Evolutionary conservation across 345 rosid species (phyloP).

Genomic region (Citrus inodora): DNA sequence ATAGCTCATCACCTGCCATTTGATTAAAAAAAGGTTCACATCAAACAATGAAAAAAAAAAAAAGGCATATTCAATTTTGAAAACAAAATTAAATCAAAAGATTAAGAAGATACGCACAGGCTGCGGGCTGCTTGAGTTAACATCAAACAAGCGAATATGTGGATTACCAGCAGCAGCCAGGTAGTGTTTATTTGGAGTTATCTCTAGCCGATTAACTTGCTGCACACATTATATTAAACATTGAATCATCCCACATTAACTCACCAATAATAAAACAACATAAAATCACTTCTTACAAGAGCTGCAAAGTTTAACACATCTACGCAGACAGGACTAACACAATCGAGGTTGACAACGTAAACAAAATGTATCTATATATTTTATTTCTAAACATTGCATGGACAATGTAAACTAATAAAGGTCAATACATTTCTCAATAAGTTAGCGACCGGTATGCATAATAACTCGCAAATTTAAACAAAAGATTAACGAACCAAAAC

Average conservation of each 20-base stretch:
- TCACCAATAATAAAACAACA: not conserved
- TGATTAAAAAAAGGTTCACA: not conserved
- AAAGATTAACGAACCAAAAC: not conserved
- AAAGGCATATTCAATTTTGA: not conserved
- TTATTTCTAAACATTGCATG: not conserved
- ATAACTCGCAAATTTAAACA: not conserved
- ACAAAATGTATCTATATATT: not conserved
- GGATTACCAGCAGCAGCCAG: slow-evolving; percentile 97
- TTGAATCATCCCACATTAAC: not conserved
- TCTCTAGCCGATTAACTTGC: slow-evolving; percentile 96
- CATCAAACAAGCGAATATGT: slow-evolving; percentile 82
- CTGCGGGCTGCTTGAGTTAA: slow-evolving; percentile 70
- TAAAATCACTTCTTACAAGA: not conserved
- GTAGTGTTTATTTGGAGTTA: slow-evolving; percentile 79
- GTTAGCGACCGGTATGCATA: not conserved
- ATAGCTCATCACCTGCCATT: slow-evolving; percentile 70
- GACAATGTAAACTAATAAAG: not conserved
- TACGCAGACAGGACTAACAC: not conserved
- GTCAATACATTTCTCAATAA: not conserved
- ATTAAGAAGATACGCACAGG: slow-evolving; percentile 42
- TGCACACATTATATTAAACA: slow-evolving; percentile 22
- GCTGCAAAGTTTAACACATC: not conserved
- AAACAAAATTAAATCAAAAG: not conserved
- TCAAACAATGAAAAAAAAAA: slow-evolving; percentile 4
- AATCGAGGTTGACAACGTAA: not conserved